These are phyloP conservation scores for Schizopora paradoxa DNA, from an alignment of 1,284 basidiomycete species.

Conservation along the genomic window DNA sequence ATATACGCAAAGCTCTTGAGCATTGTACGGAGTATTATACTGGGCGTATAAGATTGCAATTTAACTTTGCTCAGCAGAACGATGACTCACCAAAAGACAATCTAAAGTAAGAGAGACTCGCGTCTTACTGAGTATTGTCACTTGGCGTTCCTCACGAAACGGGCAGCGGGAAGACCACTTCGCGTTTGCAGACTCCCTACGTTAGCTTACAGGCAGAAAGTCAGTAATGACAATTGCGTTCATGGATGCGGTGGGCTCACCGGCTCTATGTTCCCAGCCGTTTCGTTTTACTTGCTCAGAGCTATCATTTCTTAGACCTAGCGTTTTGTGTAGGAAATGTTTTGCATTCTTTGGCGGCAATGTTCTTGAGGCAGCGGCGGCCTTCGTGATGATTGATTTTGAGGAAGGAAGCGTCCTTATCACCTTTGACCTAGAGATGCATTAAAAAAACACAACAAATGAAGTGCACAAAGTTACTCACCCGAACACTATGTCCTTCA, in stretches of 20 bases:
- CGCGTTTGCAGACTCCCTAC: slow-evolving; percentile 12
- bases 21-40: too few relatives aligned
- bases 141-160: slow-evolving; percentile 8
- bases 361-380: slow-evolving; percentile 1
- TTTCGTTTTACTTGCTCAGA: neutral
- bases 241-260: neutral
- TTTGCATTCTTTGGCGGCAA: slow-evolving; percentile 10
- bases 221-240: neutral
- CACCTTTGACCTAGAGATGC: slow-evolving; percentile 10
- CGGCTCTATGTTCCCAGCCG: slow-evolving; percentile 14
- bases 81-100: too few relatives aligned
- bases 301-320: neutral
- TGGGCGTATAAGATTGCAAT: too few relatives aligned
- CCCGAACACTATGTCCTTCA: slow-evolving; percentile 15
- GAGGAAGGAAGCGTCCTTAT: slow-evolving; percentile 5
- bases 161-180: slow-evolving; percentile 5
- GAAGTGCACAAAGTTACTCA: slow-evolving; percentile 3
- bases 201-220: slow-evolving; percentile 5
- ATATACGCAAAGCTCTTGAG: too few relatives aligned
- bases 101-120: neutral
- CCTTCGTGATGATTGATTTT: neutral
- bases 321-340: slow-evolving; percentile 4
- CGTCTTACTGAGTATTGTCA: neutral
- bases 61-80: too few relatives aligned
- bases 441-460: neutral